These are phyloP conservation scores for Physcomitrium patens DNA, from an alignment of 225 moss, liverwort and hornwort species.

Conservation along the genomic window DNA sequence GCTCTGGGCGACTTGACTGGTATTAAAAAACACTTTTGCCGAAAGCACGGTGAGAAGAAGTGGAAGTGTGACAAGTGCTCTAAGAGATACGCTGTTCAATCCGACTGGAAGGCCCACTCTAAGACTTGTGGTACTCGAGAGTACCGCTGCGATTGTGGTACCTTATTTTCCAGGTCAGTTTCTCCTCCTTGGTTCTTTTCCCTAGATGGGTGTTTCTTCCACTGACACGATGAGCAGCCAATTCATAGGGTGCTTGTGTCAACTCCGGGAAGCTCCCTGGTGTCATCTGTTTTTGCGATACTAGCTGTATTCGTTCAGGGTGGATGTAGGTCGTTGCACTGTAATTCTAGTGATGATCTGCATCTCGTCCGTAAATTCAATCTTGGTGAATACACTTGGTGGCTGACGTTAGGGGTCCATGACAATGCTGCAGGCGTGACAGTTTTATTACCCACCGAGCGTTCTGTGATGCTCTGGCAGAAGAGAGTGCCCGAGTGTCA, in stretches of 20 bases:
- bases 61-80: constrained; percentile 99
- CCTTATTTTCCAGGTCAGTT: constrained; percentile 92
- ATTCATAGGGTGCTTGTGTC: constrained; percentile 27
- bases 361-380: background rate
- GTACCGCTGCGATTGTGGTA: constrained; percentile 99
- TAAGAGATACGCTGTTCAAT: constrained; percentile 99
- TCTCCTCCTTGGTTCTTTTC: background rate
- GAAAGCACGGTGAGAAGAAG: constrained; percentile 99
- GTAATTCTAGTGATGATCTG: constrained; percentile 1
- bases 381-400: background rate
- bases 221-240: background rate
- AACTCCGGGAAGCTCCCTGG: background rate
- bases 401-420: constrained; percentile 23
- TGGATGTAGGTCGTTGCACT: constrained; percentile 4
- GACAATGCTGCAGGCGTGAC: constrained; percentile 80
- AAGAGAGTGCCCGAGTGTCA: constrained; percentile 99
- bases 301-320: constrained; percentile 6
- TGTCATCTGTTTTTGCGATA: constrained; percentile 1
- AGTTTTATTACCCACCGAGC: constrained; percentile 99
- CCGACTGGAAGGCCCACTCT: constrained; percentile 99
- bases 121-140: constrained; percentile 99
- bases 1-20: constrained; percentile 99
- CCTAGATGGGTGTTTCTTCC: background rate
- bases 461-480: constrained; percentile 99
- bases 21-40: constrained; percentile 99